A percentile compares a stretch with the other conserved stretches of the same genome.
These are phyloP conservation scores for Pichia norvegensis DNA, from an alignment of 1,139 yeast species.

Conservation along the genomic window DNA sequence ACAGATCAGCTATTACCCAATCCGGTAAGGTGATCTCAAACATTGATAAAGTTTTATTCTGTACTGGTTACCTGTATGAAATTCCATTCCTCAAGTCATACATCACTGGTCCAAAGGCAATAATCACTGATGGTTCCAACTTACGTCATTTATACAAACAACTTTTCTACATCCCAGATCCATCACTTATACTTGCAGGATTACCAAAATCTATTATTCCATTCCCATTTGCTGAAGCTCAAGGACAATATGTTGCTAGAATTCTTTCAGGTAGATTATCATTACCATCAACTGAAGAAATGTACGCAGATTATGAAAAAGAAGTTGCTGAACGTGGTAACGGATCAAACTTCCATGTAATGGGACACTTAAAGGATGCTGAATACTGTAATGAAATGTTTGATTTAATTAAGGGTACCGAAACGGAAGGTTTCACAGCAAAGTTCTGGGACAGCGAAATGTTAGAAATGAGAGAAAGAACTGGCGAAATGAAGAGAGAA, in stretches of 20 bases:
- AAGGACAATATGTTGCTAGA: conserved; percentile 39
- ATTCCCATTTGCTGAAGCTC: conserved; percentile 42
- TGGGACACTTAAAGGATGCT: conserved; percentile 25
- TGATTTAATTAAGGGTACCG: conserved; percentile 21
- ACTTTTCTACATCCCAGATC: conserved; percentile 39
- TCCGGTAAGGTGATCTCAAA: conserved; percentile 27
- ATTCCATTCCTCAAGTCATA: conserved; percentile 36
- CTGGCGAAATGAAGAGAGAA: conserved; percentile 21
- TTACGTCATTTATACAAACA: conserved; percentile 36
- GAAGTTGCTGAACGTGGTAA: conserved; percentile 23
- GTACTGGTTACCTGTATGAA: conserved; percentile 43
- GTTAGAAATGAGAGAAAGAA: conserved; percentile 19
- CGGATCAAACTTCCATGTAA: conserved; percentile 26
- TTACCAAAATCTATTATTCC: conserved; percentile 38
- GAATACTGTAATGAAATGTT: conserved; percentile 27
- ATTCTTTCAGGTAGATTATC: conserved; percentile 34
- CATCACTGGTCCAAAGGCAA: conserved; percentile 23
- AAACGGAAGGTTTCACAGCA: conserved; percentile 26
- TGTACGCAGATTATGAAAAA: conserved; percentile 24
- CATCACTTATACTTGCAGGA: conserved; percentile 35
- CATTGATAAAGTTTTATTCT: conserved; percentile 37
- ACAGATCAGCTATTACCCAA: conserved; percentile 28
- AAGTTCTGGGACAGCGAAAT: conserved; percentile 24
- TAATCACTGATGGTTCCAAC: conserved; percentile 31
- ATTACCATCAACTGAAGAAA: conserved; percentile 32